Conservation (phyloP, 2,329 filamentous ascomycete genomes). For the Leptosphaerulina australis region DNA sequence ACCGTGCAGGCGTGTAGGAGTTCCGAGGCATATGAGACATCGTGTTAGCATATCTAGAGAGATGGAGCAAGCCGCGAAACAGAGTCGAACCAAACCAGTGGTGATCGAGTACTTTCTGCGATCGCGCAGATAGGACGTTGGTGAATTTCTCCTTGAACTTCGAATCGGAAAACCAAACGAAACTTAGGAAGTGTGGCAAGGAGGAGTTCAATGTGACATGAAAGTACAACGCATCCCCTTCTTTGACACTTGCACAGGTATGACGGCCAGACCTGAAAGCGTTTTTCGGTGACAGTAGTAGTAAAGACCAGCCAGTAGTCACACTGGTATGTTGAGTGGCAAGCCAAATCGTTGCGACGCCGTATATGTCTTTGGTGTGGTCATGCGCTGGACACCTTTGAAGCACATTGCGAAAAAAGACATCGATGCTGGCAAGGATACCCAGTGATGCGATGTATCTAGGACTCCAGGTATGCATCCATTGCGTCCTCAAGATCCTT, state of each 20-base stretch:
- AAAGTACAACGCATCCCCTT: conserved; percentile 4
- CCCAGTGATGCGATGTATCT: not conserved
- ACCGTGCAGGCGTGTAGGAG: too few relatives aligned
- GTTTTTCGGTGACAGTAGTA: conserved; percentile 6
- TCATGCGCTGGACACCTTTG: conserved; percentile 1
- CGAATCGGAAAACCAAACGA: not conserved
- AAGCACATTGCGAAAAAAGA: not conserved
- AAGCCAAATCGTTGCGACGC: conserved; percentile 25
- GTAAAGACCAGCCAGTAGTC: conserved; percentile 9
- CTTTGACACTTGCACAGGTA: conserved; percentile 3
- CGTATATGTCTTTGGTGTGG: not conserved
- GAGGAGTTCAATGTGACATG: not conserved
- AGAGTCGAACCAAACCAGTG: not conserved
- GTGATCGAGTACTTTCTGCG: not conserved
- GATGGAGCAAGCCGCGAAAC: too few relatives aligned
- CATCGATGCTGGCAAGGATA: not conserved
- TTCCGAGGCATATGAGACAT: too few relatives aligned
- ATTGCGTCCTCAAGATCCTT: conserved; percentile 37
- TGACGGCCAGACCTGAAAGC: not conserved
- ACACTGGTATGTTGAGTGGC: conserved; percentile 15
- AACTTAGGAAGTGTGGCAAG: not conserved
- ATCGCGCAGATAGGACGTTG: not conserved
- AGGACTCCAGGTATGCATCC: conserved; percentile 31
- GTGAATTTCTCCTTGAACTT: too few relatives aligned
- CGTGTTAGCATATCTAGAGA: too few relatives aligned